phyloP scores from a whole-genome alignment of 345 rosid species.

The Arabis alpina region DNA sequence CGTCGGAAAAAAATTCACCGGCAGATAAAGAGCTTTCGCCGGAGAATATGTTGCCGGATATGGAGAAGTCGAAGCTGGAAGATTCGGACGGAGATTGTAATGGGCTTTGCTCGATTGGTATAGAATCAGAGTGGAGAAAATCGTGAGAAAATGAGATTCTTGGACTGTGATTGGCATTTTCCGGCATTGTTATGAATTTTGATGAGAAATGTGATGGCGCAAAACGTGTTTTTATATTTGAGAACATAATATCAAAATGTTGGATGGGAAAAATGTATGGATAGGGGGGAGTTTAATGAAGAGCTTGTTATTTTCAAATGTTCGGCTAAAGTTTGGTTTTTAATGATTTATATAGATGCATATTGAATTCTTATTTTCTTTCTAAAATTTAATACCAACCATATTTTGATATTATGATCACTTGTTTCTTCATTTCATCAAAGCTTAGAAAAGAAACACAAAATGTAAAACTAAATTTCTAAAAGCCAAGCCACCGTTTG shows the following conservation, averaged over 20 bases:
- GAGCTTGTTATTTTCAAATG: conserved; percentile 27
- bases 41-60: conserved; percentile 13
- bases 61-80: conserved; percentile 43
- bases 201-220: neutral
- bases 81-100: conserved; percentile 42
- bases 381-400: no score
- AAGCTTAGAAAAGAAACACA: no score
- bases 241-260: neutral
- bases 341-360: neutral
- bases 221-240: neutral
- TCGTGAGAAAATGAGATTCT: conserved; percentile 77
- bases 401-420: neutral
- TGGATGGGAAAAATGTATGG: neutral
- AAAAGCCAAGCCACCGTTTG: no score
- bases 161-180: conserved; percentile 52
- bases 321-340: conserved; percentile 16
- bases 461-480: no score
- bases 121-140: conserved; percentile 47
- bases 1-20: conserved; percentile 54
- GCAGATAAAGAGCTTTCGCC: conserved; percentile 48
- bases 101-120: conserved; percentile 57
- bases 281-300: conserved; percentile 15
- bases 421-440: neutral
- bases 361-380: neutral
- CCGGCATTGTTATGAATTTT: conserved; percentile 47